Evolutionary conservation across 176 grass and related monocot species (phyloP).

Genomic region (Alloteropsis semialata): DNA sequence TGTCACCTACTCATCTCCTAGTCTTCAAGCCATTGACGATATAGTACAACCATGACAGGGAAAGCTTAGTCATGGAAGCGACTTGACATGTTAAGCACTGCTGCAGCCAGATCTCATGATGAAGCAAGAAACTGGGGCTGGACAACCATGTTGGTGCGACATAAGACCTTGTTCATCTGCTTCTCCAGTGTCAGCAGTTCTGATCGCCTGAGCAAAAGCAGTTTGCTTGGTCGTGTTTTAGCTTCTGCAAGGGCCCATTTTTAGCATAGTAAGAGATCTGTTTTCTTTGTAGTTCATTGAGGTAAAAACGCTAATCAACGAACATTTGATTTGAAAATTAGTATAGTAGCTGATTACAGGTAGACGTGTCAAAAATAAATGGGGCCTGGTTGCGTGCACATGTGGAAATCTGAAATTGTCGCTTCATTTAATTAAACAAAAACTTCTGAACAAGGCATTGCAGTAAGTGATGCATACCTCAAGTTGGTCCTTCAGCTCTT

Average conservation of each 20-base stretch:
- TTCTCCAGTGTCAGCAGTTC: slow-evolving; percentile 25
- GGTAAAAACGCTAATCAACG: background rate
- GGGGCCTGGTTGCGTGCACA: background rate
- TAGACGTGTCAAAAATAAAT: background rate
- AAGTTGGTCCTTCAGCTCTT: slow-evolving; percentile 73
- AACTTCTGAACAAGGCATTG: background rate
- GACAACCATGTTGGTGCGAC: background rate
- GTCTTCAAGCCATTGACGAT: slow-evolving; percentile 1
- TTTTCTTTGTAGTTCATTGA: background rate
- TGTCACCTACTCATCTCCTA: slow-evolving; percentile 20
- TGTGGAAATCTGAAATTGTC: background rate
- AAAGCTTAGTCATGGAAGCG: background rate
- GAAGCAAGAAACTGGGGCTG: slow-evolving; percentile 29
- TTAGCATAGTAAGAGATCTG: background rate
- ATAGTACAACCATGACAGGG: slow-evolving; percentile 7
- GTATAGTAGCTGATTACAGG: background rate
- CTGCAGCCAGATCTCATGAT: slow-evolving; percentile 3
- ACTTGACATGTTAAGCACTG: background rate
- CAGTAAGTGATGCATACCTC: slow-evolving; percentile 50
- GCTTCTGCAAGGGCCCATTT: slow-evolving; percentile 55
- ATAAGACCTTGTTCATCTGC: background rate
- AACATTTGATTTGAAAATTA: background rate
- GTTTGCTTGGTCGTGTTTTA: slow-evolving; percentile 66
- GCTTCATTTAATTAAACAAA: background rate
- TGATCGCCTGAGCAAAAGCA: slow-evolving; percentile 57